Conservation (phyloP, 257 asterid genomes). For the Leptodermis oblonga region DNA sequence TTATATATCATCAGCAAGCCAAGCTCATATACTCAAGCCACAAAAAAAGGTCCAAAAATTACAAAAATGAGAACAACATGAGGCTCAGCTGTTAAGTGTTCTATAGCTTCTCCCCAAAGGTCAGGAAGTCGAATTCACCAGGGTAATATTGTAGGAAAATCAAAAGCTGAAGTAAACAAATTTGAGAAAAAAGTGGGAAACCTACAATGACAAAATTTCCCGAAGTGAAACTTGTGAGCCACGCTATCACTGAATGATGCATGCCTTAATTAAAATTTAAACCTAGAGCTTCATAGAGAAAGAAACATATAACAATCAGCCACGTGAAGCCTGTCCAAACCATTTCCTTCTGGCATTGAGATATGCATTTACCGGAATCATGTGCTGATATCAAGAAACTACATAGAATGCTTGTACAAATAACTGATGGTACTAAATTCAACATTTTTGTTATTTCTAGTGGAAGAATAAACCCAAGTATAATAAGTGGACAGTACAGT, state of each 20-base stretch:
- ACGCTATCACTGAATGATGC: neutral
- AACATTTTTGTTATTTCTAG: no score
- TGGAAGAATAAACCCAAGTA: neutral
- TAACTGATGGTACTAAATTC: neutral
- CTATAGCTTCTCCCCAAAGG: neutral
- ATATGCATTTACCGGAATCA: no score
- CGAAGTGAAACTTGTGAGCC: neutral
- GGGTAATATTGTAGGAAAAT: neutral
- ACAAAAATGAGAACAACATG: neutral
- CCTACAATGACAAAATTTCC: neutral
- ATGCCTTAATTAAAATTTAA: neutral
- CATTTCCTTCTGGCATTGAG: no score
- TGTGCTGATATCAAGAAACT: neutral
- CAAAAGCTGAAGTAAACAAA: neutral
- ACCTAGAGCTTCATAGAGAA: neutral
- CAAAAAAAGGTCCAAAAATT: neutral
- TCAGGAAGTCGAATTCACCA: neutral
- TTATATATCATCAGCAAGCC: neutral
- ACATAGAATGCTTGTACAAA: neutral
- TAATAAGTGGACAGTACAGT: no score
- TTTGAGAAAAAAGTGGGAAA: neutral
- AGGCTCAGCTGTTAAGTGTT: neutral
- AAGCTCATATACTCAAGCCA: neutral
- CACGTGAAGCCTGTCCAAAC: no score
- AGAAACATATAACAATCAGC: no score